Percentiles rank a stretch among this genome's conserved stretches.
Evolutionary conservation across 805 yeast species (phyloP).

Genomic region (Wickerhamiella nectarea): DNA sequence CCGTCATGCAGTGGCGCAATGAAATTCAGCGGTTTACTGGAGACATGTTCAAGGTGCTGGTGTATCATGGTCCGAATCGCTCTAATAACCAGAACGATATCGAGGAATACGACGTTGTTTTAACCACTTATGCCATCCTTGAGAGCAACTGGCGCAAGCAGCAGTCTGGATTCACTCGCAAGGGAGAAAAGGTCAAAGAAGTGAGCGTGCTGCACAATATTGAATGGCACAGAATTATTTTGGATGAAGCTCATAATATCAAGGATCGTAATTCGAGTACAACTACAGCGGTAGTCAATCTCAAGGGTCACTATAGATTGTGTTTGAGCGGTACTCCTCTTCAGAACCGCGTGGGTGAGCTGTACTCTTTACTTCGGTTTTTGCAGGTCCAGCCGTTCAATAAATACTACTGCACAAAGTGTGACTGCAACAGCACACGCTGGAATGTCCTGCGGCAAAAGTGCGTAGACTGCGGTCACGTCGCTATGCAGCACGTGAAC

Average conservation of each 20-base stretch:
- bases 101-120: conserved; percentile 53
- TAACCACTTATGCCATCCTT: conserved; percentile 85
- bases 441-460: conserved; percentile 82
- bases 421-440: conserved; percentile 66
- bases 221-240: conserved; percentile 67
- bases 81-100: conserved; percentile 45
- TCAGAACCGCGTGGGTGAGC: conserved; percentile 92
- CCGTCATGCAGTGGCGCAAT: conserved; percentile 92
- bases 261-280: conserved; percentile 91
- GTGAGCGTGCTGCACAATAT: conserved; percentile 59
- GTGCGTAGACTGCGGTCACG: conserved; percentile 79
- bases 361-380: conserved; percentile 82
- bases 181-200: conserved; percentile 57
- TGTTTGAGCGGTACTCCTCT: conserved; percentile 94
- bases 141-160: conserved; percentile 81
- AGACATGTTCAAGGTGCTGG: conserved; percentile 48
- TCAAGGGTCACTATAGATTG: conserved; percentile 66
- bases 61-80: conserved; percentile 81
- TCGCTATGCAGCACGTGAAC: conserved; percentile 89
- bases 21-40: conserved; percentile 81
- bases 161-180: conserved; percentile 66
- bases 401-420: conserved; percentile 81
- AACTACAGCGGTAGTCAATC: conserved; percentile 73
- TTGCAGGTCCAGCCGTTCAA: conserved; percentile 76
- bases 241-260: conserved; percentile 96